Evolutionary conservation across 352 stramenopile genomes (phyloP), one percentile per base, ranked within the genome.

Genomic region (Peronosclerospora sorghi): DNA sequence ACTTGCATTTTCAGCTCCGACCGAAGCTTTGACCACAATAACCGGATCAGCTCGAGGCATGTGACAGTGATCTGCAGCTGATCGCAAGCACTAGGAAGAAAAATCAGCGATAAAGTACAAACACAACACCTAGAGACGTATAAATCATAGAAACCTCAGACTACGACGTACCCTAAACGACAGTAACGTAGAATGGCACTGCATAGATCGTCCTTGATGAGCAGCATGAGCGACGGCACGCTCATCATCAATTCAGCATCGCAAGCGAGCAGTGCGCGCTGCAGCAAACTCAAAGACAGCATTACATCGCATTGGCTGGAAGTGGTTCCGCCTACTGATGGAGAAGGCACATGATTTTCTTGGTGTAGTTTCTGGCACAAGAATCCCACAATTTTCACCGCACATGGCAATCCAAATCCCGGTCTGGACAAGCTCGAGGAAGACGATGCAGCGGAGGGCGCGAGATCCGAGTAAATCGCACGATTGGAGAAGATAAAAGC

Each of bases 161-260:
- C n/a, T 23, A 45, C 8, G 20, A 40, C 51, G 8, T 65, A 86
- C 73, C 76, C 76, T 8, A 88, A 63, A 29, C 76, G 72, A 27
- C 70, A 71, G 37, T 85, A 86, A 17, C 68, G 72, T 20, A 92
- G 53, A 30, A 92, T 56, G 13, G 70, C 67, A 27, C 71, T 79
- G 32, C 80, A 89, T 19, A 92, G 47, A 32, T 92, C 80, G 47
- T 92, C 80, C 49, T 92, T 84, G 37, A 88, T 73, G 28, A 90
- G 88, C 10, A 85, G 45, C 64, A 89, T 79, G 4, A 92, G 51
- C 32, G 80, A 82, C 15, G 72, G 73, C 13, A 75, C 73, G 2
- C 56, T 41, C 5, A 56, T 65, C 35, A 89, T 57, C 32, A 68
- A 40, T 6, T 65, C 46, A 5, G 58, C 62, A 27, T 86, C 69